Conservation (phyloP, 495 filamentous ascomycete species). For the Chlorociboria aeruginascens region DNA sequence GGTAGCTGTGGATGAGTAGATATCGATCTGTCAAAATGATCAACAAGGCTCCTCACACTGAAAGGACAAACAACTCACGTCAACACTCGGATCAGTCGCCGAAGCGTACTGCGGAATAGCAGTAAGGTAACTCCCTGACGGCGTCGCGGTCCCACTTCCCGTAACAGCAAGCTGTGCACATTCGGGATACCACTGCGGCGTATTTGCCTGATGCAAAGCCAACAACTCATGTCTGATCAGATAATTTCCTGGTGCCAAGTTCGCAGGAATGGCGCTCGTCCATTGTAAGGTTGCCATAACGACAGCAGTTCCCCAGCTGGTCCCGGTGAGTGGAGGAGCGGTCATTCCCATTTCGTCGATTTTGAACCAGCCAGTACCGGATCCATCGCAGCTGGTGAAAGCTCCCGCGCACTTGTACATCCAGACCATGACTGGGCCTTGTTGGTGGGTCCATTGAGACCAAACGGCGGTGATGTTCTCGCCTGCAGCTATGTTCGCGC, state of each 20-base stretch:
- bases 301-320: conserved; percentile 37
- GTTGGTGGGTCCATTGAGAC: conserved; percentile 44
- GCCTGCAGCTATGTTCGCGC: conserved; percentile 33
- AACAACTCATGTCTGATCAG: conserved; percentile 48
- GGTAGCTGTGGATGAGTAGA: conserved; percentile 31
- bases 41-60: neutral
- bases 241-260: conserved; percentile 34
- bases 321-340: conserved; percentile 31
- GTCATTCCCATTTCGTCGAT: conserved; percentile 43
- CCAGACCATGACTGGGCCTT: conserved; percentile 45
- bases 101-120: conserved; percentile 40
- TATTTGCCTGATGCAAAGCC: conserved; percentile 46
- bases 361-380: conserved; percentile 43
- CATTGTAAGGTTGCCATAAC: conserved; percentile 36
- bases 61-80: conserved; percentile 21
- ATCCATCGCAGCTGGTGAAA: conserved; percentile 35
- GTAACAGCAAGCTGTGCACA: conserved; percentile 43
- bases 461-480: conserved; percentile 36
- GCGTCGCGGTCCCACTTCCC: conserved; percentile 34
- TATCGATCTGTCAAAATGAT: conserved; percentile 26
- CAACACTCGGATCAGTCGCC: conserved; percentile 38
- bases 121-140: conserved; percentile 29
- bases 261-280: conserved; percentile 36
- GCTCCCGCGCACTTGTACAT: conserved; percentile 37
- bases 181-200: conserved; percentile 50